A percentile compares a stretch with the other conserved stretches of the same genome.
Conservation (phyloP, 805 yeast species). For the Saccharomycopsis selenospora region DNA sequence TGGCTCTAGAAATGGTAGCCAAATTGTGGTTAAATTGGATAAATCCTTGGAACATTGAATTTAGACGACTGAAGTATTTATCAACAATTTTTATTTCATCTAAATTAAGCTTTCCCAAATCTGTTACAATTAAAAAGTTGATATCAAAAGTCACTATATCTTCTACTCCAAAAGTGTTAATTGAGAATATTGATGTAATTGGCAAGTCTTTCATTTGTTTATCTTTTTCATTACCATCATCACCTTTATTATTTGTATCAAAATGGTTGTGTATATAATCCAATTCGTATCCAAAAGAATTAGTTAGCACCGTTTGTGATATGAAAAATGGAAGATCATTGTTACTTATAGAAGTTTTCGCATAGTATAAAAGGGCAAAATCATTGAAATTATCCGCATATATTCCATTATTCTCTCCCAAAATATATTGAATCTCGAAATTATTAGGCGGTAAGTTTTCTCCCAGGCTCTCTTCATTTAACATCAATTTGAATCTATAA, state of each 20-base stretch:
- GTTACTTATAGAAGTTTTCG: conserved; percentile 38
- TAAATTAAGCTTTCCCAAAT: not conserved
- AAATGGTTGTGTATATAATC: conserved; percentile 14
- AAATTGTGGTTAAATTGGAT: conserved; percentile 1
- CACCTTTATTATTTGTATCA: conserved; percentile 22
- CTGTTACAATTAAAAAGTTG: conserved; percentile 1
- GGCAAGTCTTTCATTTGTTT: conserved; percentile 4
- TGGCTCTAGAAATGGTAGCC: not conserved
- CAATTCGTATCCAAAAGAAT: conserved; percentile 38
- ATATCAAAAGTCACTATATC: not conserved
- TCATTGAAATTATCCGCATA: conserved; percentile 36
- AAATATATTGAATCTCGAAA: conserved; percentile 33
- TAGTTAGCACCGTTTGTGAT: conserved; percentile 44
- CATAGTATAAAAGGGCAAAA: conserved; percentile 36
- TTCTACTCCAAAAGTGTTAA: not conserved
- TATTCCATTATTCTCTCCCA: conserved; percentile 38
- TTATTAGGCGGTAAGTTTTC: not conserved
- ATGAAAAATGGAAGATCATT: conserved; percentile 60
- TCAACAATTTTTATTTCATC: not conserved
- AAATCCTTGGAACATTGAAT: not conserved
- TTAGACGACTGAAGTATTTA: not conserved
- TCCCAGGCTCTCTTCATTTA: not conserved
- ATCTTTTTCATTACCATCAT: conserved; percentile 13
- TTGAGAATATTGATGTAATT: not conserved
- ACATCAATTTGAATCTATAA: conserved; percentile 17